Evolutionary conservation across 2,329 filamentous ascomycete species (phyloP).

Genomic region (Thelonectria discophora): DNA sequence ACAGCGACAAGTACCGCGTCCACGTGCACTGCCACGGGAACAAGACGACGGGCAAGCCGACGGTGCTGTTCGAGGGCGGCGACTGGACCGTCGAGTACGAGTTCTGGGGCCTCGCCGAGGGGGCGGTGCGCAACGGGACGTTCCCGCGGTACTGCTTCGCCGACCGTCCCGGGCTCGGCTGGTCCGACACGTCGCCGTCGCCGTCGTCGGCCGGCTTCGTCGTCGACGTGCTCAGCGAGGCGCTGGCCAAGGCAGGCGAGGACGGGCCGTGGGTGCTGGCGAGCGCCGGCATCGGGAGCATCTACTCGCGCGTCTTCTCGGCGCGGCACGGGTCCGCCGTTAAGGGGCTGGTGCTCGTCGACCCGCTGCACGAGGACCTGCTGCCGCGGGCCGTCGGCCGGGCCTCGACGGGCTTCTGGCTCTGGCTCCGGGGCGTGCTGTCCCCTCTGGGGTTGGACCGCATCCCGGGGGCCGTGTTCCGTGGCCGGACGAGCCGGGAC

Average conservation of each 20-base stretch:
- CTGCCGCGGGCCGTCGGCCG: conserved; percentile 75
- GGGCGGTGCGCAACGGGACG: conserved; percentile 78
- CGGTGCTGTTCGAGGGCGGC: conserved; percentile 85
- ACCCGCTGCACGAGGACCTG: conserved; percentile 88
- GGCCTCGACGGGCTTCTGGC: conserved; percentile 77
- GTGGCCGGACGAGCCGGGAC: conserved; percentile 81
- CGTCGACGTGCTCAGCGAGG: conserved; percentile 88
- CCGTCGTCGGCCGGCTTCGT: conserved; percentile 93
- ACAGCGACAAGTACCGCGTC: conserved; percentile 84
- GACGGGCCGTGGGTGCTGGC: conserved; percentile 88
- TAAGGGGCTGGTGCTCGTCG: conserved; percentile 82
- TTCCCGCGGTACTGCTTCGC: conserved; percentile 94
- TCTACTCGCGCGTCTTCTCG: conserved; percentile 92
- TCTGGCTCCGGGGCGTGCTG: conserved; percentile 87
- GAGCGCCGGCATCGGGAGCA: conserved; percentile 84
- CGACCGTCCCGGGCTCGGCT: conserved; percentile 89
- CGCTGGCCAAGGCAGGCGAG: conserved; percentile 81
- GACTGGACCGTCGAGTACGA: conserved; percentile 81
- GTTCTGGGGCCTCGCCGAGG: conserved; percentile 81
- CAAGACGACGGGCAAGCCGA: conserved; percentile 69
- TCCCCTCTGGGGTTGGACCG: conserved; percentile 88
- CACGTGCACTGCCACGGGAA: conserved; percentile 87
- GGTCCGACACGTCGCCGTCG: conserved; percentile 90
- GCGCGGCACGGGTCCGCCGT: conserved; percentile 80
- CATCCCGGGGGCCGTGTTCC: conserved; percentile 81